phyloP scores from a whole-genome alignment of 2,329 filamentous ascomycete genomes.

The Tympanopsis confertula region DNA sequence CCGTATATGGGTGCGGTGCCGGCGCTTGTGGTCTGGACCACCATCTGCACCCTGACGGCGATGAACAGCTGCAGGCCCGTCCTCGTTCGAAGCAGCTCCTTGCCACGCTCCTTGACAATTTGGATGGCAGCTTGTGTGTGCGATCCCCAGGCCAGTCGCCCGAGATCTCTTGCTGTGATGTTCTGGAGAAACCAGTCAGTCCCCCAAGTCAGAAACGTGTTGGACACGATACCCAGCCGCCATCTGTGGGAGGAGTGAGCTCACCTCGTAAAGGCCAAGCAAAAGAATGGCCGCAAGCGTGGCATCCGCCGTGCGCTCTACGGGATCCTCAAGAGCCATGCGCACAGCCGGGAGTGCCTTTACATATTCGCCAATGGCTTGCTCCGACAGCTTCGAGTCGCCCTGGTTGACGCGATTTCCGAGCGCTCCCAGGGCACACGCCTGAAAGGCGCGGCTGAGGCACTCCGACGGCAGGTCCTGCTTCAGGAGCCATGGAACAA shows the following conservation, averaged over 20 bases:
- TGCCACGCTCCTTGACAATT: constrained; percentile 43
- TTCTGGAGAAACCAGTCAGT: constrained; percentile 7
- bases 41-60: constrained; percentile 49
- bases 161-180: constrained; percentile 38
- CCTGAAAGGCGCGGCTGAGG: constrained; percentile 43
- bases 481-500: constrained; percentile 41
- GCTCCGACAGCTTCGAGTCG: constrained; percentile 18
- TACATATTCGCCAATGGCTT: constrained; percentile 39
- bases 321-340: constrained; percentile 36
- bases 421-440: constrained; percentile 44
- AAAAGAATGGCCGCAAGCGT: constrained; percentile 48
- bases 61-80: constrained; percentile 43
- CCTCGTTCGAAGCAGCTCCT: constrained; percentile 39
- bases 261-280: constrained; percentile 45
- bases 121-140: constrained; percentile 55
- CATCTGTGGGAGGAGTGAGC: constrained; percentile 3
- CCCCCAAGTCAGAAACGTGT: too few species aligned
- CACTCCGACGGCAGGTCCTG: constrained; percentile 28
- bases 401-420: constrained; percentile 33
- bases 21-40: constrained; percentile 42
- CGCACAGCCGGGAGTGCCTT: constrained; percentile 41
- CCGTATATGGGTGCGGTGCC: constrained; percentile 40
- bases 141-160: constrained; percentile 47
- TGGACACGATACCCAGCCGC: too few species aligned
- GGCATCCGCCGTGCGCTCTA: constrained; percentile 36